Evolutionary conservation across 2,329 filamentous ascomycete species (phyloP).

Genomic region (Aspergillus pseudonomiae): DNA sequence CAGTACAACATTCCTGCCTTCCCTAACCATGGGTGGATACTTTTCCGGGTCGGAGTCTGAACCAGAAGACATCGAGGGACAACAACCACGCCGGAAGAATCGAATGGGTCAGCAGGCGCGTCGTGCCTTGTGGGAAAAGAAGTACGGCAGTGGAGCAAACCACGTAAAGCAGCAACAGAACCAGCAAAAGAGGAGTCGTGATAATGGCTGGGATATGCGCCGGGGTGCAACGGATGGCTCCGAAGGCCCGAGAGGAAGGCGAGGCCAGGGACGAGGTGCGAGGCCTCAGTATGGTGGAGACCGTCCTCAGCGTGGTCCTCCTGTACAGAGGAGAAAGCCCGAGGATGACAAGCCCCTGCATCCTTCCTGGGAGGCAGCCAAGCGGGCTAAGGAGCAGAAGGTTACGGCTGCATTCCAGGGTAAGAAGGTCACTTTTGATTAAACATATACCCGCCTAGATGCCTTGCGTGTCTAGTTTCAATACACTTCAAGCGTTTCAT

Average conservation of each 20-base stretch:
- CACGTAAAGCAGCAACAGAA: conserved; percentile 54
- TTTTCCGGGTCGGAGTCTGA: conserved; percentile 64
- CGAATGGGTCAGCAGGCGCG: conserved; percentile 65
- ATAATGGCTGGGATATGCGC: conserved; percentile 62
- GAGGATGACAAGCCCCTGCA: conserved; percentile 59
- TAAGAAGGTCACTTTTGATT: conserved; percentile 67
- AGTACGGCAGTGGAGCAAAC: conserved; percentile 61
- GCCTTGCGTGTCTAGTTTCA: background rate
- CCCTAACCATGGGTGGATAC: conserved; percentile 64
- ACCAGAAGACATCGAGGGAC: conserved; percentile 50
- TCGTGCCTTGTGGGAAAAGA: conserved; percentile 64
- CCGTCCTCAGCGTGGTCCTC: conserved; percentile 21
- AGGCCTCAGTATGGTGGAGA: conserved; percentile 17
- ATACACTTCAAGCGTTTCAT: background rate
- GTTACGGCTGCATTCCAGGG: conserved; percentile 56
- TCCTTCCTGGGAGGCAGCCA: conserved; percentile 67
- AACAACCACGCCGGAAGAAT: conserved; percentile 57
- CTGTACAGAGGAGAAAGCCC: conserved; percentile 23
- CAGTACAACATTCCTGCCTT: conserved; percentile 62
- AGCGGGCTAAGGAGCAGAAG: conserved; percentile 58
- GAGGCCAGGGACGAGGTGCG: conserved; percentile 25
- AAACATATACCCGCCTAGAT: conserved; percentile 23
- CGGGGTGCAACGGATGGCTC: conserved; percentile 53
- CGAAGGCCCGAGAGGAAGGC: conserved; percentile 29
- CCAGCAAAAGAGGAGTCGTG: conserved; percentile 40